phyloP scores from a whole-genome alignment of 202 grass and related monocot genomes.

The Zizania palustris region DNA sequence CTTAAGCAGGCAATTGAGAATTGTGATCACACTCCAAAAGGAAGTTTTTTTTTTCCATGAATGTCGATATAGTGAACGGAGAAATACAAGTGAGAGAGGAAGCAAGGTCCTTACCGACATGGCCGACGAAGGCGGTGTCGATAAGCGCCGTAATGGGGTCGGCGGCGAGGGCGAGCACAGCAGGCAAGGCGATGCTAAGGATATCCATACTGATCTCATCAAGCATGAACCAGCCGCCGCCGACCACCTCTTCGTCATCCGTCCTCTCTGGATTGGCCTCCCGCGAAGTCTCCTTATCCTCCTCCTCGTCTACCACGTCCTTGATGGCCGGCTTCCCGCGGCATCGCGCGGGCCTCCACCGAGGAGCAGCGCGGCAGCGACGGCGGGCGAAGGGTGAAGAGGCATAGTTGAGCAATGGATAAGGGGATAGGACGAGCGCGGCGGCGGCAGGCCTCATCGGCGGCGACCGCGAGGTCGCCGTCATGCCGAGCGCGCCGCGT shows the following conservation, averaged over 20 bases:
- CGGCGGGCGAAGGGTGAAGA: background rate
- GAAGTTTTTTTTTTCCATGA: background rate
- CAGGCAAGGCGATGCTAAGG: constrained; percentile 66
- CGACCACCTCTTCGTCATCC: background rate
- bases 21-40: background rate
- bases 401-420: constrained; percentile 6
- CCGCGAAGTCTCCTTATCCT: background rate
- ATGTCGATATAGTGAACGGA: background rate
- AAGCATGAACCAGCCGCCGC: constrained; percentile 50
- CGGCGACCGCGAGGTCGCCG: constrained; percentile 36
- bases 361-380: background rate
- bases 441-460: constrained; percentile 50
- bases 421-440: constrained; percentile 6
- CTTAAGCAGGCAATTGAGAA: background rate
- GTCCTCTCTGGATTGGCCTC: constrained; percentile 14
- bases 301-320: background rate
- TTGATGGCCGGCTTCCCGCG: constrained; percentile 30
- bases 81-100: background rate
- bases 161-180: constrained; percentile 74
- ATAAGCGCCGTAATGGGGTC: constrained; percentile 80
- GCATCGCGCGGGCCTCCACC: constrained; percentile 6
- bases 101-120: constrained; percentile 56
- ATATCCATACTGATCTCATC: constrained; percentile 69
- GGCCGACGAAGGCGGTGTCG: constrained; percentile 87
- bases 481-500: background rate